These are phyloP conservation scores for Xylariaceae sp. DNA, from an alignment of 2,329 filamentous ascomycete species.

Conservation along the genomic window DNA sequence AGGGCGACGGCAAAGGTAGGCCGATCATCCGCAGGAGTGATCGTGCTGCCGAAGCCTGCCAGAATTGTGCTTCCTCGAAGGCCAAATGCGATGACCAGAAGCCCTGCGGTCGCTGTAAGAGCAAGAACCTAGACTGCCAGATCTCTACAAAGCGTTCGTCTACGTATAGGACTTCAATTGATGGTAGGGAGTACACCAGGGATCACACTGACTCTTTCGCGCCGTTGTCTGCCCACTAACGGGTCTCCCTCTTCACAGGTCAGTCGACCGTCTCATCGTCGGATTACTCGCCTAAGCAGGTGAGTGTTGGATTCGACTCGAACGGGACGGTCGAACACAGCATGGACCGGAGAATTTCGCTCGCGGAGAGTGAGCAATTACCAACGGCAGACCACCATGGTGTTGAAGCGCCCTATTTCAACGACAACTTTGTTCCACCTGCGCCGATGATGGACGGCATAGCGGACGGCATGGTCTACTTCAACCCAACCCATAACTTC, in stretches of 20 bases:
- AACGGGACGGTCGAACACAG: background rate
- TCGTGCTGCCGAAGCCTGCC: constrained; percentile 20
- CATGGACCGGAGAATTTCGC: background rate
- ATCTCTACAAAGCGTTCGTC: constrained; percentile 11
- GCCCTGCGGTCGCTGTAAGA: constrained; percentile 19
- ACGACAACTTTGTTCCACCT: constrained; percentile 1
- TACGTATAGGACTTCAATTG: constrained; percentile 11
- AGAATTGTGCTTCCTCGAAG: constrained; percentile 21
- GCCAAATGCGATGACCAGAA: constrained; percentile 24
- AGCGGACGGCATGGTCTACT: constrained; percentile 17
- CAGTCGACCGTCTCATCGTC: constrained; percentile 1
- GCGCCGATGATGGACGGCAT: constrained; percentile 3
- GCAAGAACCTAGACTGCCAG: constrained; percentile 18
- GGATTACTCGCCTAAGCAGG: constrained; percentile 1
- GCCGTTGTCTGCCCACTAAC: too few relatives aligned
- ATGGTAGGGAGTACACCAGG: too few relatives aligned
- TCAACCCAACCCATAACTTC: constrained; percentile 20
- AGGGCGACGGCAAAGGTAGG: constrained; percentile 16
- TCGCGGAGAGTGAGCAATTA: background rate
- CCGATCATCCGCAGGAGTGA: constrained; percentile 21
- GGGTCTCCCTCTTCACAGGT: background rate
- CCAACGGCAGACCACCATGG: background rate
- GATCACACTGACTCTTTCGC: too few relatives aligned
- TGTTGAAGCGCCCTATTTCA: constrained; percentile 1
- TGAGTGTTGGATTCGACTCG: background rate